Conservation (phyloP, 768 basidiomycete genomes). For the Lactarius sanguifluus region DNA sequence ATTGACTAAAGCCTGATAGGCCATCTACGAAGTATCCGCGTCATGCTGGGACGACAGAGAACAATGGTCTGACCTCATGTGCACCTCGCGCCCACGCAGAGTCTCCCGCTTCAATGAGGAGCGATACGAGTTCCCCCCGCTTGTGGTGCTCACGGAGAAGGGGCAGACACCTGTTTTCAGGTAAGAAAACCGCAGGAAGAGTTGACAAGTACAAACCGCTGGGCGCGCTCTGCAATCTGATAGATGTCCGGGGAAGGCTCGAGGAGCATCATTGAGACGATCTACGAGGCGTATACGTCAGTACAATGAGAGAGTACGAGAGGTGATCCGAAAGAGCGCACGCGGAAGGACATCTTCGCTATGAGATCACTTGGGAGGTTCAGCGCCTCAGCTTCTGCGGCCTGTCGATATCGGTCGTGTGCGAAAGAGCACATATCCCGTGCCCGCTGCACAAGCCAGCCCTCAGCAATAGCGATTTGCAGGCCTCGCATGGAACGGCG, state of each 20-base stretch:
- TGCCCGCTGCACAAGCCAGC: conserved; percentile 71
- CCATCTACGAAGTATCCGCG: conserved; percentile 44
- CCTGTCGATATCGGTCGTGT: conserved; percentile 74
- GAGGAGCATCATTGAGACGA: conserved; percentile 69
- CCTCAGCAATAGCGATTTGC: conserved; percentile 65
- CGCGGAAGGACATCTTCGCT: conserved; percentile 70
- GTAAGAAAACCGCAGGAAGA: conserved; percentile 8
- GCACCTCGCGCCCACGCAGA: conserved; percentile 71
- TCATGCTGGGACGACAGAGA: neutral
- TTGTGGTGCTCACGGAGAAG: conserved; percentile 60
- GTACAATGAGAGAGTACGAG: neutral
- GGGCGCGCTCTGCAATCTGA: conserved; percentile 68
- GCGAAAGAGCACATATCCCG: conserved; percentile 76
- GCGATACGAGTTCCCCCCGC: conserved; percentile 58
- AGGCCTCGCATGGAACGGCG: conserved; percentile 66
- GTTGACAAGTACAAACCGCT: conserved; percentile 42
- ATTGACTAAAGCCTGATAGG: conserved; percentile 59
- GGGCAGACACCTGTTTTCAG: conserved; percentile 52
- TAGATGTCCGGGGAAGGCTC: conserved; percentile 62
- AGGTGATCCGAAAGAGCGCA: conserved; percentile 34
- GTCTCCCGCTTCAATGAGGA: conserved; percentile 67
- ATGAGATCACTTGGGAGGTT: conserved; percentile 48
- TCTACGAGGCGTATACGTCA: conserved; percentile 41
- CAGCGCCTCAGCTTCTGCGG: conserved; percentile 60
- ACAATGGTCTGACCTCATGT: conserved; percentile 53